Evolutionary conservation across 1,284 basidiomycete genomes (phyloP), one percentile per base, ranked within the genome.

Genomic region (Moesziomyces sp.): DNA sequence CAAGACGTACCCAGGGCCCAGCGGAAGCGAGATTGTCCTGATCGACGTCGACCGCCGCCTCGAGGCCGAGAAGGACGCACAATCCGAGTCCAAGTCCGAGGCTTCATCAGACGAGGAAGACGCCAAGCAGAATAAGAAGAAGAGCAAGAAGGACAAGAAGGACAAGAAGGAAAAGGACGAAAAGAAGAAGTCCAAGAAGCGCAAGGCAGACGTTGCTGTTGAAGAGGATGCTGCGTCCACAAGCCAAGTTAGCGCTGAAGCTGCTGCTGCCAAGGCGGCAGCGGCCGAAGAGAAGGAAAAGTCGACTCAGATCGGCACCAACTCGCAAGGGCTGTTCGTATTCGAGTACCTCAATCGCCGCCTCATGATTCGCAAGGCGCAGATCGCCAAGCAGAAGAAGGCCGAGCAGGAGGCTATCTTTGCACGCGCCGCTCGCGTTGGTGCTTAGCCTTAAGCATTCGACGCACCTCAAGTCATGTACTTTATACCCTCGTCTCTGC

Each of bases 281-380:
- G 52, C 49, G 19, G 45, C 52, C 11, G 70, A 61, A 28, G 72
- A 74, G 19, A 67, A 58, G 50, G 76, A 75, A 19, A 61, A 56
- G 30, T 16, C 58, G 44, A 65, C 52, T 10, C 66, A 77, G 45
- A 71, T 79, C 45, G 72, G 72, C 4, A 69, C 63, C 38, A 73
- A 71, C 38, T 52, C 77, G 19, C 65, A 66, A 33, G 65, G 67
- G 6, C 57, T 77, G 13, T 73, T 53, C 38, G 77, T 79, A 9
- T 77, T 77, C 44, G 78, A 82, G 50, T 83, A 83, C 57, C 66
- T 83, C 45, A 73, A 74, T 8, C 73, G 76, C 21, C 65, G 73
- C 18, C 70, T 83, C 16, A 78, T 83, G 59, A 71, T 72, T 30
- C 55, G 75, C 21, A 78, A 75, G 52, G 81, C 80, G 9, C 76